A percentile compares a stretch with the other conserved stretches of the same genome.
Conservation (phyloP, 2,329 filamentous ascomycete genomes). For the Dothistroma pini region DNA sequence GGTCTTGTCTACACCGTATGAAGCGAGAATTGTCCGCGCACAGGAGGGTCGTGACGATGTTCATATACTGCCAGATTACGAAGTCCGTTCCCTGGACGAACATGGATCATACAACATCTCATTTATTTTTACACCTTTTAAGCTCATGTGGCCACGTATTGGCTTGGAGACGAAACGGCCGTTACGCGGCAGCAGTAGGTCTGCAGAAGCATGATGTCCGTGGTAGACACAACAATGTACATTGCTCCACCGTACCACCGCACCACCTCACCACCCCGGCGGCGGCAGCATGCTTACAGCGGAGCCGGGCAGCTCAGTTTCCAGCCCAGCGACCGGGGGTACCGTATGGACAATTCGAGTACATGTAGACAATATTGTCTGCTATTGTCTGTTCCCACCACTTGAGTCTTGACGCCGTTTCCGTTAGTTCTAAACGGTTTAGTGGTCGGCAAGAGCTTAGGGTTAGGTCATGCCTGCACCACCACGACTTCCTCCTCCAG, state of each 20-base stretch:
- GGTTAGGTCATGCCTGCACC: not conserved
- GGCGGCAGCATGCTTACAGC: not conserved
- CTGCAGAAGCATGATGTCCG: not conserved
- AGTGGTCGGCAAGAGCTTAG: too few species aligned
- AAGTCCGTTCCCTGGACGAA: too few species aligned
- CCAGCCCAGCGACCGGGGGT: not conserved
- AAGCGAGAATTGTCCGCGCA: not conserved
- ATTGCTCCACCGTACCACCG: not conserved
- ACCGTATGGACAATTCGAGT: not conserved
- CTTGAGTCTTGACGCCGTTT: too few species aligned
- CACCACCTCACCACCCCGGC: not conserved
- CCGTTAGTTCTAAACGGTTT: too few species aligned
- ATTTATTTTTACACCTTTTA: not conserved
- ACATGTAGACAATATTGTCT: too few species aligned
- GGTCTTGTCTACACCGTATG: not conserved
- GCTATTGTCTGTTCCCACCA: too few species aligned
- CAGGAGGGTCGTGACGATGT: not conserved
- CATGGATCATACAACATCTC: too few species aligned
- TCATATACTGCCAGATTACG: too few species aligned
- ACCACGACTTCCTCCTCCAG: not conserved
- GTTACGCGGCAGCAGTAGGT: not conserved
- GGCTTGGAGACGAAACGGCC: not conserved
- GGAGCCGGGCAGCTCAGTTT: not conserved
- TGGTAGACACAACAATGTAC: not conserved
- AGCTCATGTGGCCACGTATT: not conserved